Percentiles rank a stretch among this genome's conserved stretches.
Evolutionary conservation across 176 grass and related monocot genomes (phyloP).

Genomic region (Eragrostis nindensis): DNA sequence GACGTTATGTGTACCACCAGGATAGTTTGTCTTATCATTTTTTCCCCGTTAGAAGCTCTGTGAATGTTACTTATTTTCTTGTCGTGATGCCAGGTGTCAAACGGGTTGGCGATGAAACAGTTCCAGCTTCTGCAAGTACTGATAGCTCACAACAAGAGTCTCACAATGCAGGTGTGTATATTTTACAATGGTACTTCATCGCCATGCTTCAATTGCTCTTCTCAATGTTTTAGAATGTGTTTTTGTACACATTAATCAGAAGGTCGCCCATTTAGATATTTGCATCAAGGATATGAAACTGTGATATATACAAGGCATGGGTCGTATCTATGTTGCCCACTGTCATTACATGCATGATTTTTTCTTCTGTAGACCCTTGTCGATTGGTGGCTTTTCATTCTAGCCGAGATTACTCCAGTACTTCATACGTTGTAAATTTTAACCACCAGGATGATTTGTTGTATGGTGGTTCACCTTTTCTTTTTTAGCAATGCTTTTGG

Average conservation of each 20-base stretch:
- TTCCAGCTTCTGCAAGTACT: slow-evolving; percentile 32
- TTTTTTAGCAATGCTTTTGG: not conserved
- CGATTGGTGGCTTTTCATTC: too few species aligned
- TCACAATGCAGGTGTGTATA: slow-evolving; percentile 37
- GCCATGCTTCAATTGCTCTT: slow-evolving; percentile 25
- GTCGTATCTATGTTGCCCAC: not conserved
- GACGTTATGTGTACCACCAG: not conserved
- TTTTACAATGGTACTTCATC: slow-evolving; percentile 2
- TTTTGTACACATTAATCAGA: slow-evolving; percentile 7
- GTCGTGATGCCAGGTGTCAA: slow-evolving; percentile 23
- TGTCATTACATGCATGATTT: not conserved
- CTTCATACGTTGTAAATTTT: not conserved
- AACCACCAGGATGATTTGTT: not conserved
- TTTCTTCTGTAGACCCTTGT: too few species aligned
- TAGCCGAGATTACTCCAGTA: too few species aligned
- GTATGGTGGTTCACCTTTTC: not conserved
- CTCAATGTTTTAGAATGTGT: slow-evolving; percentile 12
- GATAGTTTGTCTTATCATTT: not conserved
- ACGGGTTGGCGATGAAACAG: slow-evolving; percentile 14
- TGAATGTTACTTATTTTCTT: slow-evolving; percentile 19
- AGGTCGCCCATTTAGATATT: slow-evolving; percentile 3
- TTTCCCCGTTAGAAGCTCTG: not conserved
- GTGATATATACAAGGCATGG: not conserved
- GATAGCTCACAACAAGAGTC: slow-evolving; percentile 42
- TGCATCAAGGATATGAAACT: not conserved